Conservation (phyloP, 805 yeast genomes). For the Novakomyces olei region DNA sequence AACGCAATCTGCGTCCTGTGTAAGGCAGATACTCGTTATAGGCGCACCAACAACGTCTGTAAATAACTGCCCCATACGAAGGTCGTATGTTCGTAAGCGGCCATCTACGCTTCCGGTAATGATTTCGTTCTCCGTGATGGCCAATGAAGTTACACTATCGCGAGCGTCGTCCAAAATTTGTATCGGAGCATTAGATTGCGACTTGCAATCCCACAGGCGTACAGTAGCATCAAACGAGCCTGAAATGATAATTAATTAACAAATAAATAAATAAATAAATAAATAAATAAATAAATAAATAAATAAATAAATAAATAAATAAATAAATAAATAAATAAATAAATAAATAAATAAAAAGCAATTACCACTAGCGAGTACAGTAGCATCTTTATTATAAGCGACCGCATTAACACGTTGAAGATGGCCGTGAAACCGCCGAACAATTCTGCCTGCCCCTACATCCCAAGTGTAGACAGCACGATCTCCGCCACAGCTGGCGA, state of each 20-base stretch:
- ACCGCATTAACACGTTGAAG: conserved; percentile 13
- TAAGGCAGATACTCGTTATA: conserved; percentile 11
- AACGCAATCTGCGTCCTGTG: conserved; percentile 6
- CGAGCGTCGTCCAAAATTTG: conserved; percentile 17
- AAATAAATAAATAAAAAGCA: not conserved
- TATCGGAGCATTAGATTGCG: conserved; percentile 14
- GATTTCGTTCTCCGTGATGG: conserved; percentile 8
- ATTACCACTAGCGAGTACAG: conserved; percentile 13
- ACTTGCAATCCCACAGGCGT: conserved; percentile 16
- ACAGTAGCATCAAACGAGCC: conserved; percentile 16
- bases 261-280: too few relatives aligned
- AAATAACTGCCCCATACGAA: conserved; percentile 13
- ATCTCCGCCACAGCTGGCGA: conserved; percentile 17
- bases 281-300: too few relatives aligned
- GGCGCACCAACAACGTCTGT: conserved; percentile 13
- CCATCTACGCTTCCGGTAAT: conserved; percentile 17
- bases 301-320: too few relatives aligned
- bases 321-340: too few relatives aligned
- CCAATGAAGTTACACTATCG: conserved; percentile 16
- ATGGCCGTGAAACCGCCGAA: conserved; percentile 14
- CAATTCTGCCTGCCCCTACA: conserved; percentile 11
- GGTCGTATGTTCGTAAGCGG: conserved; percentile 13
- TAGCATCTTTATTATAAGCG: conserved; percentile 11
- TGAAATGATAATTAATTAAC: conserved; percentile 2
- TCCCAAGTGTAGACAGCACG: conserved; percentile 15